Percentiles rank a stretch among this genome's conserved stretches.
These are phyloP conservation scores for Orbilia ellipsospora DNA, from an alignment of 2,329 filamentous ascomycete genomes.

Conservation along the genomic window DNA sequence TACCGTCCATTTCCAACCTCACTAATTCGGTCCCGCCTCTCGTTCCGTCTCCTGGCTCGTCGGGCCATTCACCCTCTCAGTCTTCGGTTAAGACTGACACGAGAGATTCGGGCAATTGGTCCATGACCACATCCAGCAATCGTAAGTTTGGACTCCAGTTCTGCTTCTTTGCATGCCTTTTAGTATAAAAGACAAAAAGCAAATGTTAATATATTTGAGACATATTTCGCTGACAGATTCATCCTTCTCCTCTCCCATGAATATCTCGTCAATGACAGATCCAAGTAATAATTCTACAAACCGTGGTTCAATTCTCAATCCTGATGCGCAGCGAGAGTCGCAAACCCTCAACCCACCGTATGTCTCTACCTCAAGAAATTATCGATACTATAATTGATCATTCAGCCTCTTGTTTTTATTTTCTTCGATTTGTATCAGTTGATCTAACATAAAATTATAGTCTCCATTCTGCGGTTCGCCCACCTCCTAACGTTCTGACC, in stretches of 20 bases:
- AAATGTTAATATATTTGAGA: constrained; percentile 27
- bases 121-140: constrained; percentile 59
- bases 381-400: too few relatives aligned
- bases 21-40: constrained; percentile 47
- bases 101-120: constrained; percentile 60
- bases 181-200: not conserved
- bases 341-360: constrained; percentile 57
- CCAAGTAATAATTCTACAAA: constrained; percentile 30
- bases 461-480: constrained; percentile 57
- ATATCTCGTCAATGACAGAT: constrained; percentile 57
- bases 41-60: constrained; percentile 47
- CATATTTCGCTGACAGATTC: constrained; percentile 55
- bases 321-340: constrained; percentile 52
- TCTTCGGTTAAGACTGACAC: constrained; percentile 56
- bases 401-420: too few relatives aligned
- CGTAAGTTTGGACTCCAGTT: constrained; percentile 49
- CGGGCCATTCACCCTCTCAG: constrained; percentile 51
- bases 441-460: constrained; percentile 56
- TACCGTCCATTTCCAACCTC: constrained; percentile 53
- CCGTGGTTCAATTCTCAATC: constrained; percentile 51
- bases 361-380: constrained; percentile 16
- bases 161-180: constrained; percentile 8
- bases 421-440: constrained; percentile 2
- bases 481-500: constrained; percentile 53
- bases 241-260: constrained; percentile 58